Evolutionary conservation across 1,284 basidiomycete species (phyloP), one percentile per base, ranked within the genome.

Genomic region (Rhodofomes roseus): DNA sequence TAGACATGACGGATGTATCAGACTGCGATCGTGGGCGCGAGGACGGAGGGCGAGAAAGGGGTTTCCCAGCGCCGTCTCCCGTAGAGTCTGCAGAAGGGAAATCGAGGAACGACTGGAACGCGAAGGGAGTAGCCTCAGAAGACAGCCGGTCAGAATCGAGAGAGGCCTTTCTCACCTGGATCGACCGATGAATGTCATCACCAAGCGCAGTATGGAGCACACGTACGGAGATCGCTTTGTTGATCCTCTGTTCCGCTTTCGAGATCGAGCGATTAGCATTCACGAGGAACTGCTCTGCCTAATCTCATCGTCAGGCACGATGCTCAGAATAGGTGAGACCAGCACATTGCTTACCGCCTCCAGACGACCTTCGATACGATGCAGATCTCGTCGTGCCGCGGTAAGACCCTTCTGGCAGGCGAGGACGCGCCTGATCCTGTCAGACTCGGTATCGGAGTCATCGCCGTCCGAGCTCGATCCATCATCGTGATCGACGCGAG

Each of bases 251-350:
- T 70, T 68, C 84, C 18, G 79, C 78, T 57, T 84, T 77, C 51
- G 77, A 73, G 37, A 85, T 77, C 34, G 79, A 81, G 56, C 81
- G 81, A 61, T 78, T 76, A 20, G 83, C 80, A 36, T 78, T 72
- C 25, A 77, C 71, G 57, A 85, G 76, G 65, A 81, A 79, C 60
- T 83, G 76, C 43, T 84, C 81, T 20, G 82, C 81, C 82, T 85
- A 59, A 16, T 3, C 2, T 18, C 14, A 48, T 14, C 22, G 46
- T 48, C 46, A 48, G 46, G n/a, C 29, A 48, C 25, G n/a, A 25
- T 48, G 16, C 25, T 18, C 25, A 23, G 12, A 1, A 58, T n/a
- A n/a, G n/a, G 43, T 29, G 29, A 56, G 34, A 55, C 20, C 31
- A 20, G 22, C 22, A 23, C 50, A 22, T 27, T 11, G 63, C 73